Percentiles rank a stretch among this genome's conserved stretches.
Conservation (phyloP, 306 rosid genomes). For the Sophora flavescens region DNA sequence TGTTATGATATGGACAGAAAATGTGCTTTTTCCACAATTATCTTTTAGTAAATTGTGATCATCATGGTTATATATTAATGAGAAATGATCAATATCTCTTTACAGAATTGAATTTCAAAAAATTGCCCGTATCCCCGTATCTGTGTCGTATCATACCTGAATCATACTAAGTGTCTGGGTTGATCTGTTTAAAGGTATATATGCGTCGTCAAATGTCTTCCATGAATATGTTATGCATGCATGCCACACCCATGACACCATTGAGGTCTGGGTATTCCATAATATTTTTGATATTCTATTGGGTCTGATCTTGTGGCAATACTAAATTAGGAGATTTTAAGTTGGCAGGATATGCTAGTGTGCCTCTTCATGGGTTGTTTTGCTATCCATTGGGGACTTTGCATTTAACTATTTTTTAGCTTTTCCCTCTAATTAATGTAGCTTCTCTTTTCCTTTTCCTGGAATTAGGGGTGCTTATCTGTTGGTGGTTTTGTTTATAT, state of each 20-base stretch:
- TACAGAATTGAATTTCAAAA: too few relatives aligned
- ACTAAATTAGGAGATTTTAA: not conserved
- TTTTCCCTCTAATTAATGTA: not conserved
- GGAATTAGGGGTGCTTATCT: slow-evolving; percentile 2
- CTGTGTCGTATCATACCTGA: too few relatives aligned
- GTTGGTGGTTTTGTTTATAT: not conserved
- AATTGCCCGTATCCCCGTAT: too few relatives aligned
- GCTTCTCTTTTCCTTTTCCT: slow-evolving; percentile 31
- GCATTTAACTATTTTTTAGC: not conserved
- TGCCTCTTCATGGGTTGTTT: not conserved
- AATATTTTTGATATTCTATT: slow-evolving; percentile 4
- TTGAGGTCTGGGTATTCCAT: not conserved
- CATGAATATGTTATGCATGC: not conserved
- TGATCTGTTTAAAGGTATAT: not conserved
- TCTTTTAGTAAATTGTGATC: too few relatives aligned
- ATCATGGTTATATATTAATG: too few relatives aligned
- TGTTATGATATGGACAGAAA: too few relatives aligned
- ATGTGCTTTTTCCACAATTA: too few relatives aligned
- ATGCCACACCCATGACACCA: not conserved
- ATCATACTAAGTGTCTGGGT: too few relatives aligned
- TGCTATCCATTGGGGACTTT: slow-evolving; percentile 22
- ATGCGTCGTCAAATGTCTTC: not conserved
- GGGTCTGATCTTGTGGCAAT: not conserved
- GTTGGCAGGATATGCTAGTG: slow-evolving; percentile 24
- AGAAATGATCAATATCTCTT: too few relatives aligned